Conservation (phyloP, 208 protist genomes). For the Naegleria lovaniensis region DNA sequence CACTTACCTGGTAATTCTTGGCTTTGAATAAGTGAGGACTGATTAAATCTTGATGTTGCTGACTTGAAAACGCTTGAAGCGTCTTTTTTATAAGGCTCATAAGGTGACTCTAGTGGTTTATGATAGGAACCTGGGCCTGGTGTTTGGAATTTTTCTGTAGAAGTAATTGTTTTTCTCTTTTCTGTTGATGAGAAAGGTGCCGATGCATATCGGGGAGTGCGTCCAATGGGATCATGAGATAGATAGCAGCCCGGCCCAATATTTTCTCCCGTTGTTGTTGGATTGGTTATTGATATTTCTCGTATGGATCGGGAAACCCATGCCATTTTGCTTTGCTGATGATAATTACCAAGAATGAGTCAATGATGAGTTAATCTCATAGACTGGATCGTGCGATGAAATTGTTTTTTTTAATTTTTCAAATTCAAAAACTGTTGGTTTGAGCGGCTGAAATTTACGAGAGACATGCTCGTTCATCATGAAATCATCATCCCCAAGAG, state of each 20-base stretch:
- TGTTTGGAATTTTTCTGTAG: neutral
- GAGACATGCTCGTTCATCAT: too few species aligned
- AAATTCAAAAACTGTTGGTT: too few species aligned
- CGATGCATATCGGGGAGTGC: neutral
- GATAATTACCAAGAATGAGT: too few species aligned
- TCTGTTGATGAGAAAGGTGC: neutral
- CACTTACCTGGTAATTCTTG: neutral
- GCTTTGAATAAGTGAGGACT: neutral
- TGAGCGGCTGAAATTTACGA: too few species aligned
- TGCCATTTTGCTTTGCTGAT: neutral
- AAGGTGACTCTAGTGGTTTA: neutral
- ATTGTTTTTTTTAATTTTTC: too few species aligned
- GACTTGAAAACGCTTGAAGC: neutral
- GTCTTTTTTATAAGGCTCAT: neutral
- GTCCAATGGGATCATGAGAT: neutral
- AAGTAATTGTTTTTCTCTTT: neutral
- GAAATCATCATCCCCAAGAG: too few species aligned
- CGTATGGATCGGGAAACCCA: neutral
- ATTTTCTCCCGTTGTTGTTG: neutral
- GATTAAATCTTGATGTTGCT: neutral
- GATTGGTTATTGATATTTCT: neutral
- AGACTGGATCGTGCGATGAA: too few species aligned
- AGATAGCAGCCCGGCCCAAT: neutral
- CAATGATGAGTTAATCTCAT: too few species aligned
- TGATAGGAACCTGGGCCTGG: neutral